Percentiles rank a stretch among this genome's conserved stretches.
phyloP scores from a whole-genome alignment of 345 rosid species.

The thale cress (Arabidopsis thaliana) region DNA sequence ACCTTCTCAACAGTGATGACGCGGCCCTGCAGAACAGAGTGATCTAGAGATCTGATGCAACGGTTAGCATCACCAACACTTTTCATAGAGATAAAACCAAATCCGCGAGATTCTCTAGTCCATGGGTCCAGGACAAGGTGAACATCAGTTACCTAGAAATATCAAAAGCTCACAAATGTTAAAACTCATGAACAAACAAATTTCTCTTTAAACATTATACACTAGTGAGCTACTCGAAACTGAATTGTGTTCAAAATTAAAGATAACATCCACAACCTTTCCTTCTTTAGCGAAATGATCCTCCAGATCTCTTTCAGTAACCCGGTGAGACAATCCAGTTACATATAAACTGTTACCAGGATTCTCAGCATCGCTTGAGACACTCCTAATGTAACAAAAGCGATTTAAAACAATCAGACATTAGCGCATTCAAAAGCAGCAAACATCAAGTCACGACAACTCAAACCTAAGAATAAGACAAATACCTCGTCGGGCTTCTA shows the following conservation, averaged over 20 bases:
- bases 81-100: constrained; percentile 91
- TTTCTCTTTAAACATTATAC: background rate
- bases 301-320: constrained; percentile 78
- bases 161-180: constrained; percentile 1
- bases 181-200: constrained; percentile 3
- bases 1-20: constrained; percentile 95
- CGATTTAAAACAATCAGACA: background rate
- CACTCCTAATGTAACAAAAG: constrained; percentile 55
- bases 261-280: constrained; percentile 50
- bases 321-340: constrained; percentile 82
- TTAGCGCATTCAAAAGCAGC: background rate
- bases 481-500: constrained; percentile 67
- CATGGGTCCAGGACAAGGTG: constrained; percentile 93
- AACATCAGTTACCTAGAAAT: constrained; percentile 74
- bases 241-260: background rate
- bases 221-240: background rate
- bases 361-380: constrained; percentile 69
- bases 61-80: constrained; percentile 68
- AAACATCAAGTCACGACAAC: background rate
- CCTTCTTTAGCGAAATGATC: constrained; percentile 78
- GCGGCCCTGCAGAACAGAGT: constrained; percentile 79
- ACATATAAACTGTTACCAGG: constrained; percentile 96
- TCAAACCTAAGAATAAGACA: background rate
- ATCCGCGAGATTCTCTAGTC: constrained; percentile 95
- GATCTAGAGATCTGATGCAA: constrained; percentile 76